These are phyloP conservation scores for Thalassiosira hispida DNA, from an alignment of 352 stramenopile species.

Conservation along the genomic window DNA sequence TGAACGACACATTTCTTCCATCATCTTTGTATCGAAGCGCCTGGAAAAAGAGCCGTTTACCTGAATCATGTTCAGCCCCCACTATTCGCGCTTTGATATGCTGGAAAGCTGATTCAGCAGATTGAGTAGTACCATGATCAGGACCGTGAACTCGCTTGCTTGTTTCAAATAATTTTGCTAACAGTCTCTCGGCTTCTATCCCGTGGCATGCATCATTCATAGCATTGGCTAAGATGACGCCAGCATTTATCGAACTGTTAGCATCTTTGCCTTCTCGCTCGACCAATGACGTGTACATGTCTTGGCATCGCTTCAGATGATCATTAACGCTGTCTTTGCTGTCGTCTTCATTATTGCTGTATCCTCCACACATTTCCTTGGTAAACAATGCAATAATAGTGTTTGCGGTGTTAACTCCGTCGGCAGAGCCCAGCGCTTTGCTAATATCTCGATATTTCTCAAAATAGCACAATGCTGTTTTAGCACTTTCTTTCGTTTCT, in stretches of 20 bases:
- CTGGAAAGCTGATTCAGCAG: background rate
- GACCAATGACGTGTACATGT: background rate
- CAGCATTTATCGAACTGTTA: background rate
- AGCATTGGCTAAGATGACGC: background rate
- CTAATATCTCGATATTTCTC: slow-evolving; percentile 5
- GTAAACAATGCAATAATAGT: background rate
- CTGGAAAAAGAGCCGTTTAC: background rate
- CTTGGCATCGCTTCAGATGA: too few relatives aligned
- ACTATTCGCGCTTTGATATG: background rate
- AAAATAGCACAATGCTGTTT: slow-evolving; percentile 1
- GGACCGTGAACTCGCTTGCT: slow-evolving; percentile 1
- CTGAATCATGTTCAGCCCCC: background rate
- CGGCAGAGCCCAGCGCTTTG: background rate
- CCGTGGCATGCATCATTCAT: background rate
- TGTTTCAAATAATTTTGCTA: background rate
- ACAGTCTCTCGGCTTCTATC: slow-evolving; percentile 8
- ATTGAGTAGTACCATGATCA: background rate
- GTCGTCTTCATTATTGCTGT: background rate
- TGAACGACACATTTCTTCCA: background rate
- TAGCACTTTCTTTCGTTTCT: background rate
- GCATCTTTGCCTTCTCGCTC: background rate
- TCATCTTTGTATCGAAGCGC: background rate
- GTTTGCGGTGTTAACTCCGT: background rate
- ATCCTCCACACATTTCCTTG: too few relatives aligned
- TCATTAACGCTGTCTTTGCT: background rate